These are phyloP conservation scores for Epichloe brachyelytri DNA, from an alignment of 2,329 filamentous ascomycete species.

Conservation along the genomic window DNA sequence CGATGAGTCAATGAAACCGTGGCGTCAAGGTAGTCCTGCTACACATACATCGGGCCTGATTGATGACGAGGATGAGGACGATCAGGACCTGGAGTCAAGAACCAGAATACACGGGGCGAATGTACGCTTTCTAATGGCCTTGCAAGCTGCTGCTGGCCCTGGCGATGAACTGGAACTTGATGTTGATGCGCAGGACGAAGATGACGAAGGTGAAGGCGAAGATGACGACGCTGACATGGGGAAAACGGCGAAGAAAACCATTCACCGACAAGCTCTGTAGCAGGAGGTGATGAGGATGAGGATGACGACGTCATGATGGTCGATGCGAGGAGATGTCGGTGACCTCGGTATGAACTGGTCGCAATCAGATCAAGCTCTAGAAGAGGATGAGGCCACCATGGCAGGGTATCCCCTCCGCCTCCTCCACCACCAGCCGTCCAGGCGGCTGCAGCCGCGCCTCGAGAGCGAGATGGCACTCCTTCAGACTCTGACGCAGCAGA, in stretches of 20 bases:
- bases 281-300: slow-evolving; percentile 32
- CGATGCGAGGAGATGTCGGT: slow-evolving; percentile 32
- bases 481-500: slow-evolving; percentile 60
- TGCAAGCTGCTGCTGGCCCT: slow-evolving; percentile 21
- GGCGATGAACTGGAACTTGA: slow-evolving; percentile 17
- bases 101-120: slow-evolving; percentile 20
- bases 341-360: slow-evolving; percentile 39
- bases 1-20: slow-evolving; percentile 79
- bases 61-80: slow-evolving; percentile 33
- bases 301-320: slow-evolving; percentile 48
- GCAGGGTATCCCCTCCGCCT: slow-evolving; percentile 57
- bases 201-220: slow-evolving; percentile 49
- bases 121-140: slow-evolving; percentile 23
- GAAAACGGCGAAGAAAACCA: slow-evolving; percentile 23
- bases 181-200: slow-evolving; percentile 19
- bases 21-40: slow-evolving; percentile 75
- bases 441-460: slow-evolving; percentile 26
- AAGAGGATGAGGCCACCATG: slow-evolving; percentile 65
- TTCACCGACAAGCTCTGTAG: slow-evolving; percentile 19
- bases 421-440: slow-evolving; percentile 55
- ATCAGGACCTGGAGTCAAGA: slow-evolving; percentile 30
- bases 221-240: slow-evolving; percentile 38
- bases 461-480: slow-evolving; percentile 51
- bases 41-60: slow-evolving; percentile 47
- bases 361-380: slow-evolving; percentile 51